Base-by-base conservation (phyloP, 2,329 filamentous ascomycete genomes). In the Aureobasidium vineae region DNA sequence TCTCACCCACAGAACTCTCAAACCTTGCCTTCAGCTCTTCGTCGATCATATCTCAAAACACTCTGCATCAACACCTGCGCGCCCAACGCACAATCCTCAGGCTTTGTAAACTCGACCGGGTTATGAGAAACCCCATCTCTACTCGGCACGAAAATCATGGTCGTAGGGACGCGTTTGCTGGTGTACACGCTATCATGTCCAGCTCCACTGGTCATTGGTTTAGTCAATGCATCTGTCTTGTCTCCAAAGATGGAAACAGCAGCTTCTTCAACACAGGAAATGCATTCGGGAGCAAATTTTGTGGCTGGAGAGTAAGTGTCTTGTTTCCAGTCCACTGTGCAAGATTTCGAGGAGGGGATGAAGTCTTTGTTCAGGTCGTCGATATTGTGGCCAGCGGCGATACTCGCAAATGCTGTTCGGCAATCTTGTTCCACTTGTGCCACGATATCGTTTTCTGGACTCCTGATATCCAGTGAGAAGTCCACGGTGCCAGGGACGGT, bases 381-480 rank as follows among this genome's bases (percentile, higher is more conserved):
- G 41, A 86, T 77, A 52, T 85, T 81, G 67, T 86, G 80, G 31
- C 85, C 86, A 0, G 80, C 78, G 0, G 86, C 87, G 63, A 91
- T 86, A 23, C 74, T 76, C 7, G 80, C 79, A 72, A 90, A 91
- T 57, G 88, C 86, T 3, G 73, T 72, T 66, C 81, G 81, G 61
- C 90, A 77, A 52, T 82, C 79, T 6, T 79, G 74, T 71, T 89
- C 87, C 50, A 90, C 81, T n/a, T 77, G 76, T 4, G 82, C 79
- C 1, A 91, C 82, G 2, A 81, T 82, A 28, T 78, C 78, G 71
- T 89, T 85, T 40, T 82, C 79, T 5, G 80, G 82, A 0, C 85
- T 82, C 38, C 89, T 85, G 63, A 91, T 84, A 72, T 92, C 89
- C 5, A 91, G 82, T 36, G 82, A 86, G 75, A 91, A 90, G 52